A percentile compares a stretch with the other conserved stretches of the same genome.
Conservation (phyloP, 1,284 basidiomycete species). For the Ceratobasidium sp. region DNA sequence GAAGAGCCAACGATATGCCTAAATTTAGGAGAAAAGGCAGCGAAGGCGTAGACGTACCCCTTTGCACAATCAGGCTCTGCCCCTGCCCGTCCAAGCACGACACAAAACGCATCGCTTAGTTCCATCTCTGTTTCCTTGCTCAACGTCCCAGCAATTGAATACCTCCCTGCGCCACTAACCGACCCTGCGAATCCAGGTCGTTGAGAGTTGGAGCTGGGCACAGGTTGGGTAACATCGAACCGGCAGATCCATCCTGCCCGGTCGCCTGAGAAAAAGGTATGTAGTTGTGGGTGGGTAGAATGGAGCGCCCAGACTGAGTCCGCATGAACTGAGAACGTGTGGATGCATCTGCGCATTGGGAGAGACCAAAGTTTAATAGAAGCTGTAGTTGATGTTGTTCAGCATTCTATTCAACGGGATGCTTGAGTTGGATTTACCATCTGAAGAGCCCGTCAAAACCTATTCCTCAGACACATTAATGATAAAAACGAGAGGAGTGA, state of each 20-base stretch:
- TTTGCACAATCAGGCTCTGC: background rate
- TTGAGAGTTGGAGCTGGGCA: background rate
- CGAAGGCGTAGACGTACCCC: constrained; percentile 5
- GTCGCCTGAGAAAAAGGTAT: constrained; percentile 96
- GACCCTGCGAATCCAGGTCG: background rate
- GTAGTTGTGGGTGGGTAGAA: constrained; percentile 86
- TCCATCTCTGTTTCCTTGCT: constrained; percentile 33
- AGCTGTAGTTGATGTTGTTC: constrained; percentile 58
- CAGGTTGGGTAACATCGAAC: constrained; percentile 68
- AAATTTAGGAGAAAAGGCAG: no score
- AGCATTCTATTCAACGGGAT: background rate
- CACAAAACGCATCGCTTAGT: constrained; percentile 27
- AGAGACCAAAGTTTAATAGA: constrained; percentile 95
- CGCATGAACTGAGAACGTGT: constrained; percentile 95
- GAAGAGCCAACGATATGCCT: no score
- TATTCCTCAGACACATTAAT: constrained; percentile 47
- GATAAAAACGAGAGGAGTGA: background rate
- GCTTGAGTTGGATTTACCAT: constrained; percentile 62
- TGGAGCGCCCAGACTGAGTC: constrained; percentile 95
- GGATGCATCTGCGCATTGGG: constrained; percentile 85
- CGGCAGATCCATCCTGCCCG: constrained; percentile 88
- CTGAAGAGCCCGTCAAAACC: constrained; percentile 89
- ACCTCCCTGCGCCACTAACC: background rate
- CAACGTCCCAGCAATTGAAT: constrained; percentile 22
- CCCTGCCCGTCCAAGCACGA: constrained; percentile 22